A percentile compares a stretch with the other conserved stretches of the same genome.
phyloP scores from a whole-genome alignment of 305 asterid species.

The Nicotiana rustica region DNA sequence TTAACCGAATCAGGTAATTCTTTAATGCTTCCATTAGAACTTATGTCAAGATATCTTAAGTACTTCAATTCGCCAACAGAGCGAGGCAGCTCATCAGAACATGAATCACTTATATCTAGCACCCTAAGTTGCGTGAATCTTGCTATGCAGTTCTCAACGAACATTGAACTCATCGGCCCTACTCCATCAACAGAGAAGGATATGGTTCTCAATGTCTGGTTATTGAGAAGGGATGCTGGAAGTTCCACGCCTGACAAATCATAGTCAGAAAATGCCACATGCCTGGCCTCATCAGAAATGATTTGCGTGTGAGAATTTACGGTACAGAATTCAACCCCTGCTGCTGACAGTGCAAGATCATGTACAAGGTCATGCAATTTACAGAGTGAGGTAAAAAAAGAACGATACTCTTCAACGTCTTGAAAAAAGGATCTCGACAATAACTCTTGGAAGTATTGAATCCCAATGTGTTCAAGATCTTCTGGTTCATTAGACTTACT shows the following conservation, averaged over 20 bases:
- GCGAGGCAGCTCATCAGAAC: constrained; percentile 18
- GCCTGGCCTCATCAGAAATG: constrained; percentile 29
- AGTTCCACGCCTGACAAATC: constrained; percentile 24
- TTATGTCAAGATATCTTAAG: constrained; percentile 29
- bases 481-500: not conserved
- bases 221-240: constrained; percentile 21
- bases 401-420: constrained; percentile 42
- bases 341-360: constrained; percentile 60
- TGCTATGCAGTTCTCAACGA: constrained; percentile 1
- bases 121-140: constrained; percentile 12
- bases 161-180: not conserved
- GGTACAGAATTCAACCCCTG: constrained; percentile 22
- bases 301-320: constrained; percentile 17
- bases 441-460: constrained; percentile 29
- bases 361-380: constrained; percentile 79
- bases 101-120: constrained; percentile 26
- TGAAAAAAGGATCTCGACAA: constrained; percentile 42
- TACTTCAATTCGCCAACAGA: constrained; percentile 31
- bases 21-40: not conserved
- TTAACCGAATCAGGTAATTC: not conserved
- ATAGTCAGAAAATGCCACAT: constrained; percentile 30
- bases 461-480: not conserved
- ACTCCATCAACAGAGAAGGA: constrained; percentile 15
- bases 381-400: constrained; percentile 1
- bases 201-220: not conserved